Evolutionary conservation across 1,284 basidiomycete genomes (phyloP), one percentile per base, ranked within the genome.

Genomic region (Ceratobasidium sp.): DNA sequence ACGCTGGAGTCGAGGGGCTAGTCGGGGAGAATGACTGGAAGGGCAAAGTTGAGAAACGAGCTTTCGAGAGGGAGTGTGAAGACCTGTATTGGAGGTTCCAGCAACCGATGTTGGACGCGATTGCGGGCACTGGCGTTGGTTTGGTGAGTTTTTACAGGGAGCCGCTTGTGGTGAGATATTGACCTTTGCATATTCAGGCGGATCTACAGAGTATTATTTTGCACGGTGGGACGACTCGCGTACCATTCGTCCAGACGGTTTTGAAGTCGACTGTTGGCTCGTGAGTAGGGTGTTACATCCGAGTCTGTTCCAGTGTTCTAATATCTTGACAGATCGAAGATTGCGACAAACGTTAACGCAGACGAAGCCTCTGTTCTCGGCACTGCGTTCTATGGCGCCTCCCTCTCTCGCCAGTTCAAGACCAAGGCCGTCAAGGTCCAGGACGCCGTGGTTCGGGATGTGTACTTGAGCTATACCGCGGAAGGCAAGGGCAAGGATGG

Each of bases 351-450:
- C 79, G 94, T 99, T 73, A 99, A 99, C 81, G 92, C 97, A 0
- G 98, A 99, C 81, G 97, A 99, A 85, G 95, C 96, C 0, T 93
- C 93, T 13, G 97, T 98, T 16, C 89, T 99, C 68, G 96, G 94
- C 61, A 96, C 97, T 4, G 98, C 94, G 1, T 90, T 98, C 72
- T 92, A 98, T 78, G 98, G 96, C 27, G 98, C 98, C 2, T 88
- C 89, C 39, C 87, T 96, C 63, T 95, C 92, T 79, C 87, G 92
- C 49, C 94, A 95, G 81, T 98, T 98, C 88, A 94, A 94, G 84
- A 98, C 97, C 76, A 99, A 99, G 85, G 90, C 92, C 77, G 93
- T 98, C 81, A 92, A 93, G 75, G 87, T 98, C 34, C 83, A 86
- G 22, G 97, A 98, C 80, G 86, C 92, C 76, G 83, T 83, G 24